These are phyloP conservation scores for Barnettozyma wickerhamii DNA, from an alignment of 805 yeast genomes.

Conservation along the genomic window DNA sequence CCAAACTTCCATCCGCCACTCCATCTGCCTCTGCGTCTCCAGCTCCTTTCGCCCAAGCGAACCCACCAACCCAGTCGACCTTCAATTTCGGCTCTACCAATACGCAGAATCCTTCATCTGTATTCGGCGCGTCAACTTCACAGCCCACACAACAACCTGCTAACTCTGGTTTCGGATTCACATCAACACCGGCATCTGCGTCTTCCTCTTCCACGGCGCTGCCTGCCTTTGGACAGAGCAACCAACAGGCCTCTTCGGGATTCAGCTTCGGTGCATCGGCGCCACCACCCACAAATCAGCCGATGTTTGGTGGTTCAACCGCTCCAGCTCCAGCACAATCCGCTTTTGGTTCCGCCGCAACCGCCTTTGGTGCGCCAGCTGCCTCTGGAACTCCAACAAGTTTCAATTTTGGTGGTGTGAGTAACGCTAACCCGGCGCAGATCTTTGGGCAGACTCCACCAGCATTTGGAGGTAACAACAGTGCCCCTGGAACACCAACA, in stretches of 20 bases:
- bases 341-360: conserved; percentile 3
- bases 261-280: conserved; percentile 16
- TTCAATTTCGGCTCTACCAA: conserved; percentile 17
- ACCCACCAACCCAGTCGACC: conserved; percentile 2
- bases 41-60: conserved; percentile 8
- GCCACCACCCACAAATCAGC: conserved; percentile 9
- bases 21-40: conserved; percentile 7
- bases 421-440: conserved; percentile 10
- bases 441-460: conserved; percentile 10
- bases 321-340: not conserved
- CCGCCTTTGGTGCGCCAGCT: conserved; percentile 5
- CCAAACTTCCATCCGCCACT: not conserved
- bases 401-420: conserved; percentile 7
- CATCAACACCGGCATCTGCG: conserved; percentile 20
- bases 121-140: conserved; percentile 10
- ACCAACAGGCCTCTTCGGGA: conserved; percentile 14
- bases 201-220: conserved; percentile 13
- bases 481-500: conserved; percentile 19
- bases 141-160: conserved; percentile 5
- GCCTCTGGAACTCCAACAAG: conserved; percentile 4
- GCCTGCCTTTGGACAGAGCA: conserved; percentile 13
- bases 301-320: conserved; percentile 9
- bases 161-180: conserved; percentile 16
- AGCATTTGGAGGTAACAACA: conserved; percentile 3
- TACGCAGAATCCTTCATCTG: conserved; percentile 9